These are phyloP conservation scores for Coprinopsis cinerea DNA, from an alignment of 768 basidiomycete species.

Conservation along the genomic window DNA sequence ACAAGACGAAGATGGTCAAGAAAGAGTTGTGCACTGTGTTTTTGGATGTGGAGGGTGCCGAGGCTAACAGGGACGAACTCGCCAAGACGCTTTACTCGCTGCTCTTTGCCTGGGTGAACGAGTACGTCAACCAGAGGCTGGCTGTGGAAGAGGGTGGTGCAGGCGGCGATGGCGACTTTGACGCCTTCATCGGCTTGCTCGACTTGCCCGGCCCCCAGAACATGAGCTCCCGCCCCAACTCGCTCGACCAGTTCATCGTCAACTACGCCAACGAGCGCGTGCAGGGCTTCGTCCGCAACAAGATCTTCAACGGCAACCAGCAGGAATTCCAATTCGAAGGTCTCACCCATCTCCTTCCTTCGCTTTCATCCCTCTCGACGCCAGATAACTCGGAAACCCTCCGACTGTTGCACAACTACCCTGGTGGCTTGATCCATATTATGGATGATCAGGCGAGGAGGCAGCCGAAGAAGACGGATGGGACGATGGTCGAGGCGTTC, in stretches of 20 bases:
- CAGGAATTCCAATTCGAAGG: conserved; percentile 83
- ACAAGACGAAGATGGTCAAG: conserved; percentile 88
- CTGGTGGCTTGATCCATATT: conserved; percentile 92
- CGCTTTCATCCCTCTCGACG: conserved; percentile 54
- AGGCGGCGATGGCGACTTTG: conserved; percentile 69
- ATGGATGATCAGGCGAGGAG: conserved; percentile 95
- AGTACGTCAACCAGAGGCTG: conserved; percentile 91
- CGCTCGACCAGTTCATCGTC: conserved; percentile 93
- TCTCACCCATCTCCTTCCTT: conserved; percentile 61
- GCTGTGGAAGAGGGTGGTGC: conserved; percentile 33
- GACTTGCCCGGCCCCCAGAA: conserved; percentile 94
- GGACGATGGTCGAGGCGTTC: conserved; percentile 93
- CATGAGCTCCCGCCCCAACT: conserved; percentile 80
- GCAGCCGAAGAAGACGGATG: conserved; percentile 84
- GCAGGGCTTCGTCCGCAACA: conserved; percentile 75
- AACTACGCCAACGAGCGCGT: conserved; percentile 95
- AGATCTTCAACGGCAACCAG: conserved; percentile 68
- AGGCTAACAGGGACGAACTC: conserved; percentile 90
- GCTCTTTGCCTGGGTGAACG: conserved; percentile 94
- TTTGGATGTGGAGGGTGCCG: conserved; percentile 89
- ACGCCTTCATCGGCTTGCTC: conserved; percentile 87
- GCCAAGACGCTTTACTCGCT: conserved; percentile 91
- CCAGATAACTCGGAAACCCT: conserved; percentile 88
- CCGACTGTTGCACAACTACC: conserved; percentile 76
- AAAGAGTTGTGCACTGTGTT: conserved; percentile 98